phyloP scores from a whole-genome alignment of 2,329 filamentous ascomycete species.

The Westerdykella sp. region DNA sequence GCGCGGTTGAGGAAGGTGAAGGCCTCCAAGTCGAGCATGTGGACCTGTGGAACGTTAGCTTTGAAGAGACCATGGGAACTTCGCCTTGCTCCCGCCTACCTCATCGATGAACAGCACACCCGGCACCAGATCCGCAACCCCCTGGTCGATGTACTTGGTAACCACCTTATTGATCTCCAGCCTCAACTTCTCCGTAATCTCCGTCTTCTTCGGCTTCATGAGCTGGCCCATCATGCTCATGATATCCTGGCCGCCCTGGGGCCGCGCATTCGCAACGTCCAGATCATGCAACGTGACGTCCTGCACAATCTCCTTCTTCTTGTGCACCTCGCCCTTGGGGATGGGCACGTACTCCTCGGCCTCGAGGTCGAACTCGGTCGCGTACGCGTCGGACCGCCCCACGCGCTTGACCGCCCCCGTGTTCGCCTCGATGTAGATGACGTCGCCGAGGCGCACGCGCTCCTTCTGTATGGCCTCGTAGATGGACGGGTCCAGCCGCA shows the following conservation, averaged over 20 bases:
- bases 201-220: slow-evolving; percentile 99
- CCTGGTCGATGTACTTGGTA: slow-evolving; percentile 97
- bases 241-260: slow-evolving; percentile 95
- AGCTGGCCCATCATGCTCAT: slow-evolving; percentile 99
- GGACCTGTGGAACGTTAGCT: slow-evolving; percentile 55
- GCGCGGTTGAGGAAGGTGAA: slow-evolving; percentile 98
- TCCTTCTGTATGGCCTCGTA: slow-evolving; percentile 99
- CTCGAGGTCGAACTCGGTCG: slow-evolving; percentile 96
- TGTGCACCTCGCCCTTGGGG: slow-evolving; percentile 97
- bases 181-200: slow-evolving; percentile 96
- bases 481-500: slow-evolving; percentile 92
- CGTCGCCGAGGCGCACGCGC: slow-evolving; percentile 89
- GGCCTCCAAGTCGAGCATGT: slow-evolving; percentile 99
- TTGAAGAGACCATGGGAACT: slow-evolving; percentile 4
- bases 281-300: slow-evolving; percentile 96
- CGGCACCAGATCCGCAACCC: slow-evolving; percentile 94
- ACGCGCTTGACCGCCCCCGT: slow-evolving; percentile 97
- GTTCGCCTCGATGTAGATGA: slow-evolving; percentile 99
- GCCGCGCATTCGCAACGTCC: slow-evolving; percentile 89
- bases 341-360: slow-evolving; percentile 98
- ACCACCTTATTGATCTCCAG: slow-evolving; percentile 99
- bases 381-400: slow-evolving; percentile 91
- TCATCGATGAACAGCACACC: slow-evolving; percentile 98
- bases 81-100: slow-evolving; percentile 47
- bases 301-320: slow-evolving; percentile 99